Evolutionary conservation across 2,329 filamentous ascomycete genomes (phyloP), one percentile per base, ranked within the genome.

Genomic region (Pseudogymnoascus sp.): DNA sequence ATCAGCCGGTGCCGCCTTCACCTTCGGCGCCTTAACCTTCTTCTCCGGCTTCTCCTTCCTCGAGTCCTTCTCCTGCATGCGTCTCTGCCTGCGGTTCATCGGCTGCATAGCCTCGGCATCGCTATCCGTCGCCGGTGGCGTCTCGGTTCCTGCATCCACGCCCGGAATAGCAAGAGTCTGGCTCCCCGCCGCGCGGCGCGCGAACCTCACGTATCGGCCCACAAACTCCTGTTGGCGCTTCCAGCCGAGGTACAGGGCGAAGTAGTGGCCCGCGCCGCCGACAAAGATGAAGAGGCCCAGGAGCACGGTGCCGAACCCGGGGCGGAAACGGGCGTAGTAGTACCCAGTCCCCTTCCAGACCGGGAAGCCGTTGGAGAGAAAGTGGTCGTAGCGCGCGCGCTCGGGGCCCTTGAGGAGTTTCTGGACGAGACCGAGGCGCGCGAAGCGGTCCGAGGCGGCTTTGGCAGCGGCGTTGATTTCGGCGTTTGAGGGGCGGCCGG

Each of bases 291-390:
- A 91, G 42, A 96, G 78, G 59, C 93, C 93, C 26, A 88, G 65
- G 61, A 97, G 76, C 53, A 96, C 95, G 13, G 90, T 90, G 64
- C 91, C 91, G 50, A 97, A 80, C 7, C 95, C 95, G 1, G 95
- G 95, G 19, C 95, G 86, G 82, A 93, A 97, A 64, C 95, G 87
- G 71, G 86, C 87, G 80, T 99, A 99, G 82, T 97, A 99, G 83
- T 99, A 99, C 66, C 95, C 93, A 50, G 93, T 97, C 64, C 95
- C 95, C 79, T 93, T 93, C 95, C 95, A 99, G 63, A 85, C 86
- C 33, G 95, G 95, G 79, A 99, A 99, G 66, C 95, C 95, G 76
- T 97, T 92, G 74, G 80, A 79, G 65, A 97, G 78, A 79, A 97
- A 99, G 76, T 97, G 89, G 75, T 99, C 93, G 77, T 99, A 99